phyloP scores from a whole-genome alignment of 176 grass and related monocot genomes.

The Oryza meyeriana region DNA sequence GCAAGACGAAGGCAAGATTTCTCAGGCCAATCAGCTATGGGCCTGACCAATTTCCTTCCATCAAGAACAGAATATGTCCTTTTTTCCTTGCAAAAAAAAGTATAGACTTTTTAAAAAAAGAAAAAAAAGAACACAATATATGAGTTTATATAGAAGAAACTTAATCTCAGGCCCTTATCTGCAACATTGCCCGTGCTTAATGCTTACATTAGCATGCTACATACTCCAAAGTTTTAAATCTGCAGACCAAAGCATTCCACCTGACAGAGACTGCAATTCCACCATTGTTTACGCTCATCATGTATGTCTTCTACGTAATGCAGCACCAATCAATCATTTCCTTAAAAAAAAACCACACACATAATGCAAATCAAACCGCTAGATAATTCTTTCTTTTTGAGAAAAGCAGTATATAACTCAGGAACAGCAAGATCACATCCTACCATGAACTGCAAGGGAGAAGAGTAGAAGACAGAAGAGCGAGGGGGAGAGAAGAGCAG shows the following conservation, averaged over 20 bases:
- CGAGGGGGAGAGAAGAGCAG: not conserved
- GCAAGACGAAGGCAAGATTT: not conserved
- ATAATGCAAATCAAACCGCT: not conserved
- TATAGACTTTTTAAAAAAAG: no score
- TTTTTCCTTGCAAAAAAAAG: not conserved
- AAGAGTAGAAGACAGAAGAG: not conserved
- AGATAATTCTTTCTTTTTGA: not conserved
- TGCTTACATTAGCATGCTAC: not conserved
- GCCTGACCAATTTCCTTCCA: not conserved
- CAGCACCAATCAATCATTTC: no score
- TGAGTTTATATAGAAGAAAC: not conserved
- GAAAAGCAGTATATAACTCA: constrained; percentile 23
- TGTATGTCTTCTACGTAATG: constrained; percentile 19
- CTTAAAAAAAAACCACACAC: no score
- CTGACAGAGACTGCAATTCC: not conserved
- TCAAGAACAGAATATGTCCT: not conserved
- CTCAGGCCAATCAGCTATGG: not conserved
- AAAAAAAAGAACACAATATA: no score
- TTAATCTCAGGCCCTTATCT: not conserved
- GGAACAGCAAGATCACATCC: not conserved
- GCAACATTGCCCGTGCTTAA: not conserved
- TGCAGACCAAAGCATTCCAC: not conserved
- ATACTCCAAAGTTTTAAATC: not conserved
- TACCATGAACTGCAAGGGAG: not conserved
- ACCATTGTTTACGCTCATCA: constrained; percentile 22